Base-by-base conservation (phyloP, 345 rosid species). In the Chamaenerion angustifolium region DNA sequence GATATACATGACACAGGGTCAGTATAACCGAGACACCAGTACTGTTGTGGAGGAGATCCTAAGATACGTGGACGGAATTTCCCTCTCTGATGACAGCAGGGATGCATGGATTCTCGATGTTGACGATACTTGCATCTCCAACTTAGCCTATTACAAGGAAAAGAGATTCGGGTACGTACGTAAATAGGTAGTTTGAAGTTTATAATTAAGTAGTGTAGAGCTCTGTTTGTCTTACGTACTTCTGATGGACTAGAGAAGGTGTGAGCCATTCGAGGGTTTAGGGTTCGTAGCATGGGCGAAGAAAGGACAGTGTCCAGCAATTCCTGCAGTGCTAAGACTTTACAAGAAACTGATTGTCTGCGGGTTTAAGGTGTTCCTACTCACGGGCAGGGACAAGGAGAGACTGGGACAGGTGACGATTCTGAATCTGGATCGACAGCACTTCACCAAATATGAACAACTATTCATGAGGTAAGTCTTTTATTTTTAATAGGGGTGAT, bases 31-130 rank as follows among this genome's bases (percentile, higher is more conserved):
- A 62, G 98, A 90, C 52, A 44, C 80, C 1, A 51, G 70, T 23
- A 56, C 81, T 43, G 60, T 71, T 35, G 73, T 68, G 10, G 80
- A 76, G 1, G 81, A 86, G 51, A 71, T 83, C 5, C 11, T 51
- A 41, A 55, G 64, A 31, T 84, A 87, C 48, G 77, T 62, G 11
- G 43, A 49, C 12, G 71, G 59, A 25, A 63, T 84, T 11, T 52
- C 14, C 8, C 15, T 72, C 16, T 66, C 70, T 6, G 59, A 17
- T 4, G 93, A 84, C 55, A 82, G 83, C 51, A 23, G 69, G 80
- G 95, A 92, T 45, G 95, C 95, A 40, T 92, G 96, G 95, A 64
- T 92, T 62, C 67, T 92, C 7, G 98, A 92, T 35, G 73, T 92
- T 35, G 96, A 92, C 48, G 98, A 92, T 57, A 92, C 98, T 13